Evolutionary conservation across 805 yeast genomes (phyloP), one percentile per base, ranked within the genome.

Genomic region (Saturnispora quitensis): DNA sequence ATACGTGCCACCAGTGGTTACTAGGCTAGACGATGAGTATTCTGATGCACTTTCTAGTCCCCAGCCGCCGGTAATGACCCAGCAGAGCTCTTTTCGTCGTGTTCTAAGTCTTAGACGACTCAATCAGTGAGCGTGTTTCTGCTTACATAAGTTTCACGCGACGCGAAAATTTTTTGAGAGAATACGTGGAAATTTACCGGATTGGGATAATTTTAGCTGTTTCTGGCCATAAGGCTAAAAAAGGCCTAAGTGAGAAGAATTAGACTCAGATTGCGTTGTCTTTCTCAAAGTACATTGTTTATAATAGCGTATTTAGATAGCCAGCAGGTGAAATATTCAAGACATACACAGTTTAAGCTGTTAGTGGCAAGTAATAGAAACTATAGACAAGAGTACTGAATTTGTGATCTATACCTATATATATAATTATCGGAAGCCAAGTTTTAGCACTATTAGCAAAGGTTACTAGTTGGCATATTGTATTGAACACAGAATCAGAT

Each of bases 1-100:
- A 38, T 56, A 57, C 31, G 60, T 64, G 12, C 63, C 57, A 6
- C 69, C 69, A 1, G 60, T 60, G 58, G 63, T 66, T 17, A 66
- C 70, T 5, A 64, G 53, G 27, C 50, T 66, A 15, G 69, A 64
- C 15, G 12, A 38, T 18, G 42, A 38, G 42, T 38, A 38, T 44
- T 52, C 43, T 17, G 51, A 51, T 5, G 60, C 57, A 12, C 48
- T 45, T 31, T 38, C 47, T 31, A 33, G 43, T 9, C 48, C 54
- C 7, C 51, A 54, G 9, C 52, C 47, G 3, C 52, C 45, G 10
- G 46, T 47, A 10, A 46, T 45, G 13, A 10, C 50, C 20, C 31
- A 28, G 8, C 28, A 45, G 12, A 52, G 45, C 31, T 46, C 50
- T 9, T 49, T 49, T 28, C 25, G 52, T 24, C 36, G 52, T 5